Evolutionary conservation across 176 grass and related monocot genomes (phyloP), one percentile per base, ranked within the genome.

Genomic region (Carex myosuroides): DNA sequence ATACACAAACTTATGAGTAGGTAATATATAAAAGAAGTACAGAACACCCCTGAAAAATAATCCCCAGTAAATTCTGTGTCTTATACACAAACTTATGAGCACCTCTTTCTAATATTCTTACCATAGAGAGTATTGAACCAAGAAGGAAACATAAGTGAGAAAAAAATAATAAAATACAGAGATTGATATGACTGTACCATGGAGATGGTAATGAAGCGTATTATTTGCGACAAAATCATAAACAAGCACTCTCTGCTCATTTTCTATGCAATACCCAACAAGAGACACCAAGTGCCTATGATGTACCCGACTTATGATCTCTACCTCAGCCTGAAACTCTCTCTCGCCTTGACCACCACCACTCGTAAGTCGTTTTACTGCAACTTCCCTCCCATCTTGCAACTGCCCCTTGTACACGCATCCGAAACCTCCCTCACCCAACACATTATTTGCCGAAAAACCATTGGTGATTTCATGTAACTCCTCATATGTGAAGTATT

Each of bases 281-380:
- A 95, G 92, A 59, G 95, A 94, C 17, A 98, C 95, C 89, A 98
- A 84, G 85, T 98, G 92, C 3, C 95, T 84, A 71, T 98, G 95
- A 83, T 98, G 95, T 14, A 98, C 90, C 2, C 95, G 90, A 32
- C 91, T 90, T 32, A 98, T 98, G 11, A 89, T 98, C 79, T 94
- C 95, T n/a, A 98, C 95, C 85, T 98, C 95, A 39, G 95, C 89
- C 60, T 93, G 91, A 70, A 98, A 98, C 74, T 98, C 95, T n/a
- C 95, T 91, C 33, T 94, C 95, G 3, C 95, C 95, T 78, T 94
- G 95, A 53, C 90, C 89, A 0, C 95, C 87, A 6, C 88, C 92
- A 42, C 87, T 85, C 82, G 85, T 94, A 42, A 98, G 85, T 83
- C 86, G 88, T 79, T 98, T 98, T 18, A 98, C 88, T 2, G 92